Conservation (phyloP, 768 basidiomycete species). For the Lentinula sp. region DNA sequence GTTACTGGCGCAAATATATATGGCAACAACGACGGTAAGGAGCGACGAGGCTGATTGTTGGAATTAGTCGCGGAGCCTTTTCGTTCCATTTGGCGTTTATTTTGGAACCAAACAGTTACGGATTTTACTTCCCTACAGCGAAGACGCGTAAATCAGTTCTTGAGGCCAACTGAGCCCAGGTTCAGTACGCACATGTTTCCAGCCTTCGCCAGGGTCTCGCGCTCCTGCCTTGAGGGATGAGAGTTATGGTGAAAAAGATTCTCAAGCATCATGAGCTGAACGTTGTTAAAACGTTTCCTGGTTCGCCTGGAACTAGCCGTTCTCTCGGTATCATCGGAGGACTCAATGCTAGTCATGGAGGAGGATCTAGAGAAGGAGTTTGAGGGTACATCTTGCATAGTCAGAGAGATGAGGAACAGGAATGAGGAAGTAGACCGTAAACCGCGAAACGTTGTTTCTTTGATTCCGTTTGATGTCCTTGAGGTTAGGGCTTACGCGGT, state of each 20-base stretch:
- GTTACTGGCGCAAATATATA: not conserved
- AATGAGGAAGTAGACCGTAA: not conserved
- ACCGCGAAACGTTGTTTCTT: not conserved
- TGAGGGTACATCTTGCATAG: not conserved
- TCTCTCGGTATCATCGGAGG: slow-evolving; percentile 30
- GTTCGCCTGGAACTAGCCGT: slow-evolving; percentile 43
- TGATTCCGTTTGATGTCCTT: not conserved
- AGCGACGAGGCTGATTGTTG: slow-evolving; percentile 9
- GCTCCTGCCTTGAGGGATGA: slow-evolving; percentile 70
- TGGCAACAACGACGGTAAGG: not conserved
- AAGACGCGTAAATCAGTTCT: slow-evolving; percentile 1
- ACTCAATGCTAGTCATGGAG: slow-evolving; percentile 51
- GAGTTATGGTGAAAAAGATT: slow-evolving; percentile 67
- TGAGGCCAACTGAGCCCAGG: slow-evolving; percentile 1
- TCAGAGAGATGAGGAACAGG: not conserved
- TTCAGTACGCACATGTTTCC: slow-evolving; percentile 53
- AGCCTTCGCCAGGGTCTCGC: slow-evolving; percentile 54
- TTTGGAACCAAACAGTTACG: slow-evolving; percentile 82
- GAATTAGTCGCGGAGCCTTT: slow-evolving; percentile 16
- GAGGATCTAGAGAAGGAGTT: slow-evolving; percentile 41
- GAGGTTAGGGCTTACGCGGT: not conserved
- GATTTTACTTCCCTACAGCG: slow-evolving; percentile 54
- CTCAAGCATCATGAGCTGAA: slow-evolving; percentile 67
- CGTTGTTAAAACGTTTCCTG: slow-evolving; percentile 63
- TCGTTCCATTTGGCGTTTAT: slow-evolving; percentile 59